Conservation (phyloP, 2,329 filamentous ascomycete genomes). For the Stachybotrys elegans region DNA sequence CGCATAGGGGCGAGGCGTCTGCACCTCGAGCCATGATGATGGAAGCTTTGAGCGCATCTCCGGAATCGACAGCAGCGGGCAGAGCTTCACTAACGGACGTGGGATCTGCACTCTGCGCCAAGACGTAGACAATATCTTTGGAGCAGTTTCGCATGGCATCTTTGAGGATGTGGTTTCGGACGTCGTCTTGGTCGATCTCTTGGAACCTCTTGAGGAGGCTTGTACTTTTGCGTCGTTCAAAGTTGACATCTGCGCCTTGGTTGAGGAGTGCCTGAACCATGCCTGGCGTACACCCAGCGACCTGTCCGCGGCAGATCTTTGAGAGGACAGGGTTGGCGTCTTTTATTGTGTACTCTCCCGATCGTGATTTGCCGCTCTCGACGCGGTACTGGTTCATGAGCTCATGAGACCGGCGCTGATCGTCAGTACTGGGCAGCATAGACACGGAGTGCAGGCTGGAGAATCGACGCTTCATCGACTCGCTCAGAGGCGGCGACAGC, state of each 20-base stretch:
- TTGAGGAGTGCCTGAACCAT: background rate
- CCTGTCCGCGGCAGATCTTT: background rate
- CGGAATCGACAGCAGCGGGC: slow-evolving; percentile 6
- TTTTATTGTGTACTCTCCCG: background rate
- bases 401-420: background rate
- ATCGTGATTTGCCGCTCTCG: background rate
- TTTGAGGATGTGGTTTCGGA: slow-evolving; percentile 4
- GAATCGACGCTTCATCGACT: background rate
- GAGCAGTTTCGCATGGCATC: slow-evolving; percentile 4
- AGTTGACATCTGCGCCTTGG: background rate
- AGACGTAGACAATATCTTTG: slow-evolving; percentile 1
- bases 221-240: background rate
- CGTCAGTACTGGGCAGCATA: background rate
- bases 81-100: slow-evolving; percentile 7
- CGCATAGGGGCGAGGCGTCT: slow-evolving; percentile 5
- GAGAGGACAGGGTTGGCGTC: slow-evolving; percentile 1
- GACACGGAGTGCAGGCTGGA: background rate
- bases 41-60: slow-evolving; percentile 4
- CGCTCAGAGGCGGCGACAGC: background rate
- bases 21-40: slow-evolving; percentile 7
- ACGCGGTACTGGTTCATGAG: background rate
- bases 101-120: slow-evolving; percentile 6
- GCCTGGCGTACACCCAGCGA: background rate
- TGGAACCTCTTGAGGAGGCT: background rate
- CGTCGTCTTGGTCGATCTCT: slow-evolving; percentile 2